phyloP scores from a whole-genome alignment of 2,329 filamentous ascomycete species.

The Camillea tinctor region DNA sequence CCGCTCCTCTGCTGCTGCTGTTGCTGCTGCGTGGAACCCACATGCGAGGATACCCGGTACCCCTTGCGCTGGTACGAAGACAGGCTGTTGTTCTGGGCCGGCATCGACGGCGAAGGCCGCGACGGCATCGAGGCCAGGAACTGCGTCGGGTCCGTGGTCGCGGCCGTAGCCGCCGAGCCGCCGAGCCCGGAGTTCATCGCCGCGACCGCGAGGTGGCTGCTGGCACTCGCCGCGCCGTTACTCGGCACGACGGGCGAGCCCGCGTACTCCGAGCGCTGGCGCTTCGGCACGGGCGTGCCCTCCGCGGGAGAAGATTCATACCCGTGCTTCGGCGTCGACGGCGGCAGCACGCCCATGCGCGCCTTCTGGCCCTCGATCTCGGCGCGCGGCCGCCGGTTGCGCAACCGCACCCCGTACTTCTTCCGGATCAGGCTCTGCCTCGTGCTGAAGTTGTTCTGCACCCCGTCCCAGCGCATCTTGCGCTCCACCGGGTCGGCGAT shows the following conservation, averaged over 20 bases:
- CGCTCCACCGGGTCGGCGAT: slow-evolving; percentile 36
- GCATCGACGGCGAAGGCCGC: background rate
- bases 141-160: slow-evolving; percentile 19
- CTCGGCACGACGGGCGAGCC: background rate
- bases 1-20: slow-evolving; percentile 11
- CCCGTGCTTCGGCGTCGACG: slow-evolving; percentile 9
- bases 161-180: slow-evolving; percentile 27
- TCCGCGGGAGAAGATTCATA: slow-evolving; percentile 1
- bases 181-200: slow-evolving; percentile 29
- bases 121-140: background rate
- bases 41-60: slow-evolving; percentile 31
- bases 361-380: slow-evolving; percentile 45
- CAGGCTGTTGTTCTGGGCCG: slow-evolving; percentile 24
- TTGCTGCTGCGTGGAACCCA: slow-evolving; percentile 10
- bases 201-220: slow-evolving; percentile 24
- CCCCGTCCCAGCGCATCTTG: slow-evolving; percentile 36
- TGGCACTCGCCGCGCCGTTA: slow-evolving; percentile 6
- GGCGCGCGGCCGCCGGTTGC: slow-evolving; percentile 45
- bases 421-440: slow-evolving; percentile 58
- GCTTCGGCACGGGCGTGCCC: slow-evolving; percentile 26
- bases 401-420: slow-evolving; percentile 55
- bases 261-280: slow-evolving; percentile 26
- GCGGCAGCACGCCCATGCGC: slow-evolving; percentile 37
- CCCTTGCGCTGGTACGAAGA: slow-evolving; percentile 30
- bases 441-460: slow-evolving; percentile 54